Evolutionary conservation across 768 basidiomycete species (phyloP), one percentile per base, ranked within the genome.

Genomic region (Lactarius psammicola): DNA sequence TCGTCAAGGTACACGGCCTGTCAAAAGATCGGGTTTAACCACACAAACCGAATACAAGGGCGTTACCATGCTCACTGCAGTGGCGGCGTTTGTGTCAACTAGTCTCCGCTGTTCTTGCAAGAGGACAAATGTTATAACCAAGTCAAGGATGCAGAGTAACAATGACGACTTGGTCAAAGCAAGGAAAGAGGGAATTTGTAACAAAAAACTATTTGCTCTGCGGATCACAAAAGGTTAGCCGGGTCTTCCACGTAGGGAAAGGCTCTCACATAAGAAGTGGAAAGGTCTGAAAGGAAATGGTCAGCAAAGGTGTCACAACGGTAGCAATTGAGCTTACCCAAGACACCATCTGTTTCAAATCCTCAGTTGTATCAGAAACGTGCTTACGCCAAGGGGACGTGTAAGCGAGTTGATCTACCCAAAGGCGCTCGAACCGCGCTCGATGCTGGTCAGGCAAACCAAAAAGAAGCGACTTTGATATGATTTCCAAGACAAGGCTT

Each of bases 191-290:
- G 51, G 17, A 1, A 31, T 46, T 30, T 38, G 62, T 0, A 63
- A 36, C 20, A 63, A 59, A 5, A 67, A 42, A 40, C 38, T n/a
- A 49, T 67, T 67, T 13, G 33, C 49, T 36, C 66, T 67, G 57
- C 53, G 7, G 13, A 23, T 49, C 5, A 3, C 46, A 49, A 26
- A 51, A 15, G 1, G 26, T 51, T n/a, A 51, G 49, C 23, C 23
- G 23, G 23, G 49, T 13, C 49, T 26, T 28, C 13, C 26, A n/a
- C 13, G n/a, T 46, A 15, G 23, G 23, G n/a, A 8, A 51, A 51
- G 49, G 49, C 13, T 51, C 49, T 51, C 26, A 51, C 49, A 51
- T 51, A 15, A 51, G 49, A 51, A 51, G 49, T 26, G 49, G 13
- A 11, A 51, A 51, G 11, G 26, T 15, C 49, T 51, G 15, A n/a